Evolutionary conservation across 371 early-diverging fungal genomes (phyloP).

Genomic region (Syncephalis plumigaleata): DNA sequence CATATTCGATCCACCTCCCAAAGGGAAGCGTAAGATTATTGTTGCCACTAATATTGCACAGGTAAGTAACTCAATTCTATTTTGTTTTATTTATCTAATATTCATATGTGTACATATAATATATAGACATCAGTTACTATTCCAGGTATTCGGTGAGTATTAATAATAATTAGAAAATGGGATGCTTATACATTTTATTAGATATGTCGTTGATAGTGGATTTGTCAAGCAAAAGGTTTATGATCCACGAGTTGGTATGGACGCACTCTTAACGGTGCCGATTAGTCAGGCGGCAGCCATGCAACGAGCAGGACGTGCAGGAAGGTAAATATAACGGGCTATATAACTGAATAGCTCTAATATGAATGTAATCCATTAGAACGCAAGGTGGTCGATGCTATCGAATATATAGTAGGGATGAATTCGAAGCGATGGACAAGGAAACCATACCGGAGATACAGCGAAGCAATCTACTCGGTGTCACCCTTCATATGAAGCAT

Average conservation of each 20-base stretch:
- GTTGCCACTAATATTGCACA: conserved; percentile 99
- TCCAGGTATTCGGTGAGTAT: conserved; percentile 4
- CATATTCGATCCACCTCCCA: conserved; percentile 79
- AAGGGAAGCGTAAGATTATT: conserved; percentile 78
- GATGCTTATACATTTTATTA: conserved; percentile 11
- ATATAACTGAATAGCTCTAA: background rate
- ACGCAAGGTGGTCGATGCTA: conserved; percentile 84
- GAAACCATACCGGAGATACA: conserved; percentile 92
- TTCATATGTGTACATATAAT: conserved; percentile 10
- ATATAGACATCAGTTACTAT: conserved; percentile 5
- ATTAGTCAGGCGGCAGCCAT: conserved; percentile 84
- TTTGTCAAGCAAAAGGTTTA: conserved; percentile 80
- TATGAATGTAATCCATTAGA: conserved; percentile 13
- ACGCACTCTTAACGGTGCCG: conserved; percentile 64
- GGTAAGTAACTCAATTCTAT: conserved; percentile 63
- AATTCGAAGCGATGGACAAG: conserved; percentile 62
- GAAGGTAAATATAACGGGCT: conserved; percentile 42
- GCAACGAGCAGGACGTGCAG: conserved; percentile 98
- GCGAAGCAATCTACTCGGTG: conserved; percentile 76
- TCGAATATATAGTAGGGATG: conserved; percentile 81
- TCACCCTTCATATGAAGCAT: conserved; percentile 76
- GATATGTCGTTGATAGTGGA: conserved; percentile 86
- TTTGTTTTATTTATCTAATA: conserved; percentile 7
- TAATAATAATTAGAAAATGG: conserved; percentile 19
- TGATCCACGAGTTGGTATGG: conserved; percentile 63